Conservation (phyloP, 768 basidiomycete genomes). For the Podaxis pistillaris region DNA sequence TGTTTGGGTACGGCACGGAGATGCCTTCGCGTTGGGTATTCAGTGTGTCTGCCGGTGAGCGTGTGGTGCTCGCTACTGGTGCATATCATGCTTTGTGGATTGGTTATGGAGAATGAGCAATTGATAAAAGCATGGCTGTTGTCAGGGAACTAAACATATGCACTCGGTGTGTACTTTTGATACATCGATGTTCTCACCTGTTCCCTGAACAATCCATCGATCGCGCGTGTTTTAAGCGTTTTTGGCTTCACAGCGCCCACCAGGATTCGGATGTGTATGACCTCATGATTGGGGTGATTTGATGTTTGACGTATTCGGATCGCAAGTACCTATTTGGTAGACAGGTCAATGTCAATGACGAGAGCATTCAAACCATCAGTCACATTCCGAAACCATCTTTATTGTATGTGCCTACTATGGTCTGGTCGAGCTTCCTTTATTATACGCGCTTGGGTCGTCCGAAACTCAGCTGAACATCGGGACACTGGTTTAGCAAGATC, state of each 20-base stretch:
- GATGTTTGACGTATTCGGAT: not conserved
- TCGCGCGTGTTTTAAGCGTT: not conserved
- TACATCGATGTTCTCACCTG: no score
- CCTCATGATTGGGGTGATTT: not conserved
- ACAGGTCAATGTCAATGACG: not conserved
- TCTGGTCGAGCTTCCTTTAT: not conserved
- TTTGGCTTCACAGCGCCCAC: not conserved
- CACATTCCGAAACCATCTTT: not conserved
- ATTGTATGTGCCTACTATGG: not conserved
- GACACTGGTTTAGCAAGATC: not conserved
- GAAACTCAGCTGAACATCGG: not conserved
- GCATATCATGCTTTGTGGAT: no score
- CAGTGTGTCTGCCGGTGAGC: no score
- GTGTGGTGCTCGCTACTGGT: no score
- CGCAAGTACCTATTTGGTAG: not conserved
- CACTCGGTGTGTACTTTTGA: no score
- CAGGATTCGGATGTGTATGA: not conserved
- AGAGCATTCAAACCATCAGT: not conserved
- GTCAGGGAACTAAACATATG: no score
- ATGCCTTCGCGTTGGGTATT: no score
- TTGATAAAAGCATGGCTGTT: no score
- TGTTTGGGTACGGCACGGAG: no score
- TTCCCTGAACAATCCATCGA: no score
- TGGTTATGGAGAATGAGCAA: not conserved
- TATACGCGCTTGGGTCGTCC: not conserved